Conservation (phyloP, 148 eudicot species). For the Suaeda aralocaspica region DNA sequence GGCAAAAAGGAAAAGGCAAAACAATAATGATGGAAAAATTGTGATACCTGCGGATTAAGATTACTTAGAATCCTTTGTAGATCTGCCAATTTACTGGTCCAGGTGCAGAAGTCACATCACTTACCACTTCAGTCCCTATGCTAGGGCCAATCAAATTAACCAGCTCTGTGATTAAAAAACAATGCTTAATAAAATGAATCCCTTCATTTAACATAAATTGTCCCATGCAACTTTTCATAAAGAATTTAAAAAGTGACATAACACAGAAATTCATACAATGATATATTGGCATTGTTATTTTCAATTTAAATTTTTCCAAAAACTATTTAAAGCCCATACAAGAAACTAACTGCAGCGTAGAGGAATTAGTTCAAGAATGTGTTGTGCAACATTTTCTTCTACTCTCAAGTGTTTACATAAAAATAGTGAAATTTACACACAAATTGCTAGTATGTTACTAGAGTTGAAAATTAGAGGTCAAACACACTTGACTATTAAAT, state of each 20-base stretch:
- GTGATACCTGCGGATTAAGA: constrained; percentile 67
- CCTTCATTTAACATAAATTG: neutral
- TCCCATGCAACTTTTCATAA: neutral
- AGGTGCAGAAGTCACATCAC: constrained; percentile 83
- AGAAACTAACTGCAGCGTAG: neutral
- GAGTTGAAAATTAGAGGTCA: constrained; percentile 2
- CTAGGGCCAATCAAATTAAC: constrained; percentile 81
- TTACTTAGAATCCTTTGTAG: constrained; percentile 88
- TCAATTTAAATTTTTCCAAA: neutral
- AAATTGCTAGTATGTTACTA: neutral
- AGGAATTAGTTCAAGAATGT: neutral
- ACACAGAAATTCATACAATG: too few species aligned
- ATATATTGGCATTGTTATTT: too few species aligned
- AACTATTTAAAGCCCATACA: neutral
- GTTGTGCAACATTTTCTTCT: neutral
- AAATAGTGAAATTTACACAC: neutral
- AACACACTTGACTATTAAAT: neutral
- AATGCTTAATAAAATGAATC: neutral
- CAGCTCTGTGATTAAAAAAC: constrained; percentile 48
- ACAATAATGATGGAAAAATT: too few species aligned
- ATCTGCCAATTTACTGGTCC: constrained; percentile 93
- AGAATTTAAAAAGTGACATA: neutral
- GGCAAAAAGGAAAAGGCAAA: neutral
- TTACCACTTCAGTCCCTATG: constrained; percentile 64
- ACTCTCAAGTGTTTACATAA: neutral